Conservation (phyloP, 192 early-diverging fungal species). For the Geosiphon pyriformis region DNA sequence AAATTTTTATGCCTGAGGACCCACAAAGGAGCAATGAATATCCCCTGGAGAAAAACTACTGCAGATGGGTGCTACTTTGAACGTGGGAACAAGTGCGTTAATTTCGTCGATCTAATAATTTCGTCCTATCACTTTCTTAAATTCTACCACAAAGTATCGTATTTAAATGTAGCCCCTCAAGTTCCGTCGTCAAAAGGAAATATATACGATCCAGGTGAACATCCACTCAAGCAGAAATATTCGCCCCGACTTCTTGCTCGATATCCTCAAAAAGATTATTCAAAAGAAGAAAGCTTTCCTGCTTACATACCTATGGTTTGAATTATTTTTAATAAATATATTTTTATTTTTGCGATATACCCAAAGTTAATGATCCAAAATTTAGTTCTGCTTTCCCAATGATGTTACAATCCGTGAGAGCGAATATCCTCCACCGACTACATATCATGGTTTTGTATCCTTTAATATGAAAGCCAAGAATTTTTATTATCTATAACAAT, state of each 20-base stretch:
- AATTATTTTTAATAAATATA: neutral
- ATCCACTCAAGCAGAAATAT: constrained; percentile 13
- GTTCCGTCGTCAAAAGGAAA: constrained; percentile 2
- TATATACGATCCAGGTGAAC: neutral
- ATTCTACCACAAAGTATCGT: constrained; percentile 1
- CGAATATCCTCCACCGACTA: constrained; percentile 27
- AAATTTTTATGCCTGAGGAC: too few relatives aligned
- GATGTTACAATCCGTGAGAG: constrained; percentile 29
- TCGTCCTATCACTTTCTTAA: neutral
- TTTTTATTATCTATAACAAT: neutral
- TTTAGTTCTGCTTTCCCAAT: constrained; percentile 40
- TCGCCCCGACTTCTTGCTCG: neutral
- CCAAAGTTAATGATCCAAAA: neutral
- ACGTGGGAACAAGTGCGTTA: neutral
- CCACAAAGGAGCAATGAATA: too few relatives aligned
- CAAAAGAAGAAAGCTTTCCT: constrained; percentile 8
- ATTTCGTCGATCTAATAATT: neutral
- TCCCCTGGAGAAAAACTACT: too few relatives aligned
- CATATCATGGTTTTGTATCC: constrained; percentile 38
- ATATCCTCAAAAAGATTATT: constrained; percentile 12
- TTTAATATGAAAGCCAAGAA: neutral
- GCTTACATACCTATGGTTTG: constrained; percentile 16
- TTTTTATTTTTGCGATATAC: neutral
- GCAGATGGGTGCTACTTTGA: too few relatives aligned
- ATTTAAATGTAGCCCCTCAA: constrained; percentile 16